Evolutionary conservation across 768 basidiomycete species (phyloP).

Genomic region (Suillus discolor): DNA sequence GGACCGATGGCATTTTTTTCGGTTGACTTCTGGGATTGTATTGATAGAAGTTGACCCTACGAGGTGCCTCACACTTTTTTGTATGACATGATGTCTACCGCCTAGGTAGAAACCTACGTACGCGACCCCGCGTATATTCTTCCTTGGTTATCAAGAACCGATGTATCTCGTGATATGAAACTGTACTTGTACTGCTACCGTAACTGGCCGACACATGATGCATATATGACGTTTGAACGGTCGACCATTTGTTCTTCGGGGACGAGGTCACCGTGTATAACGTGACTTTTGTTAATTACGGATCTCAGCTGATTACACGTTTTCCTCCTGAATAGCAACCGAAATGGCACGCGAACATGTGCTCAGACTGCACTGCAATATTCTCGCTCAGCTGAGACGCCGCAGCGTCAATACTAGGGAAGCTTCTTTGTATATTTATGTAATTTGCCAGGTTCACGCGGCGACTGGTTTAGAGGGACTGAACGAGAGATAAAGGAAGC

Average conservation of each 20-base stretch:
- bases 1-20: constrained; percentile 54
- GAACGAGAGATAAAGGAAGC: not conserved
- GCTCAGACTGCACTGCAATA: not conserved
- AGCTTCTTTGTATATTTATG: not conserved
- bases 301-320: not conserved
- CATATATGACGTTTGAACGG: not conserved
- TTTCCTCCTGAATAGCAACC: not conserved
- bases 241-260: too few relatives aligned
- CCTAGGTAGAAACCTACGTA: not conserved
- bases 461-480: not conserved
- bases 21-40: constrained; percentile 41
- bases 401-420: not conserved
- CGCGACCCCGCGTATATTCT: not conserved
- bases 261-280: not conserved
- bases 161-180: not conserved
- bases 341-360: not conserved
- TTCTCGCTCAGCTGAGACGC: not conserved
- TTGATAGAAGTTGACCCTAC: constrained; percentile 53
- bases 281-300: not conserved
- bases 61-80: constrained; percentile 56
- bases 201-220: not conserved
- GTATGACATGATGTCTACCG: not conserved
- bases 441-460: not conserved
- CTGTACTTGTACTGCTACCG: not conserved
- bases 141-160: not conserved